Conservation (phyloP, 805 yeast species). For the Candida hispaniensis region DNA sequence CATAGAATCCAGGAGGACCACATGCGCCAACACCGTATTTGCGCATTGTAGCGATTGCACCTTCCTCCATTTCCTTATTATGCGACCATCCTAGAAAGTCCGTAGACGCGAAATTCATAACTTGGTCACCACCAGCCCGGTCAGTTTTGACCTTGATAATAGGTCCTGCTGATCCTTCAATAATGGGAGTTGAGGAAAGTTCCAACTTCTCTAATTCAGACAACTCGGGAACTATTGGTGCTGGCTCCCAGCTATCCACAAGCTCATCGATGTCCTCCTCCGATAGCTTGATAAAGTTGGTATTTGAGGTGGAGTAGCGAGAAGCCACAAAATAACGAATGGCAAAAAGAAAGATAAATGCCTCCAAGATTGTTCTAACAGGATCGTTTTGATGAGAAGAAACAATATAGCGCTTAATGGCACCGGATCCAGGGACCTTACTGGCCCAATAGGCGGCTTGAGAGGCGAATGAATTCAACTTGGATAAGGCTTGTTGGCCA, state of each 20-base stretch:
- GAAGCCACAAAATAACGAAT: conserved; percentile 71
- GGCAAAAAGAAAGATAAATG: conserved; percentile 68
- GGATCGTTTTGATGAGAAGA: conserved; percentile 93
- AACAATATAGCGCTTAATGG: conserved; percentile 50
- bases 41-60: conserved; percentile 48
- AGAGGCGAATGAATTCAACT: conserved; percentile 12
- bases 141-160: conserved; percentile 21
- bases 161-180: conserved; percentile 44
- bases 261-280: conserved; percentile 65
- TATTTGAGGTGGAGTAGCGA: conserved; percentile 63
- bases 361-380: conserved; percentile 72
- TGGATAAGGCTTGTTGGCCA: conserved; percentile 14
- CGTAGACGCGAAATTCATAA: conserved; percentile 56
- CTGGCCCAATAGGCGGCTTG: conserved; percentile 12
- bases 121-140: conserved; percentile 22
- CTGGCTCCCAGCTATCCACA: conserved; percentile 87
- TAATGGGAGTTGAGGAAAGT: conserved; percentile 49
- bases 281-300: conserved; percentile 46
- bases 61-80: conserved; percentile 37
- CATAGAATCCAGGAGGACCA: conserved; percentile 97
- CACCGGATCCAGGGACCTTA: conserved; percentile 33
- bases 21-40: conserved; percentile 93
- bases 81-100: conserved; percentile 61
- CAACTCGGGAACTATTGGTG: conserved; percentile 53
- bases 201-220: conserved; percentile 49